Evolutionary conservation across 768 basidiomycete genomes (phyloP), one percentile per base, ranked within the genome.

Genomic region (Leccinellum rugosiceps): DNA sequence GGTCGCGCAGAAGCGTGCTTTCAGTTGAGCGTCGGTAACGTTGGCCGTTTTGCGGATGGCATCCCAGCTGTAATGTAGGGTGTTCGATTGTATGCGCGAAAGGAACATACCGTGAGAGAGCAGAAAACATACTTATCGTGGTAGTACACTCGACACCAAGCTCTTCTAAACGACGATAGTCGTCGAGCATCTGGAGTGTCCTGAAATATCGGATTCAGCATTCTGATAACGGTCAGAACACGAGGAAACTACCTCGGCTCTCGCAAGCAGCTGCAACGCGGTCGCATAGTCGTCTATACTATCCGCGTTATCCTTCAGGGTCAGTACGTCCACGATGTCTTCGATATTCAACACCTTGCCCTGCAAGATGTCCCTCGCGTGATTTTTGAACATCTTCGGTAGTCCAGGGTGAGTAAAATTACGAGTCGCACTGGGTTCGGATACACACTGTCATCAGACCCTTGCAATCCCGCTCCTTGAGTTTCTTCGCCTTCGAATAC

Each of bases 81-180:
- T 54, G 10, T 30, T 44, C 58, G 28, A 49, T 11, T 31, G 34
- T n/a, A 58, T 46, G 19, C 35, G 1, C 31, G 32, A 13, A 23
- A 35, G 23, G 31, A 23, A 6, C 19, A 46, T 8, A 17, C 14
- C 1, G 25, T 0, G 25, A 50, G 45, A 15, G n/a, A 45, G 23
- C 14, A 30, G 47, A 52, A 58, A 50, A 78, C 87, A 58, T 71
- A 96, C 94, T 97, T 84, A 69, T 98, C 94, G 51, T 92, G 87
- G 52, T 89, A 79, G 68, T 90, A 96, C 47, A 96, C 82, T 30
- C 95, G 79, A 34, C 95, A 82, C 95, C 95, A 98, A 15, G 92
- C 80, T 31, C 83, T 85, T 47, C 85, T 79, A 65, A 90, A 82
- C 4, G 91, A 86, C 25, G 88, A 83, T 43, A 80, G 66, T 68